These are phyloP conservation scores for Cicer chorassanicum DNA, from an alignment of 306 rosid species.

Conservation along the genomic window DNA sequence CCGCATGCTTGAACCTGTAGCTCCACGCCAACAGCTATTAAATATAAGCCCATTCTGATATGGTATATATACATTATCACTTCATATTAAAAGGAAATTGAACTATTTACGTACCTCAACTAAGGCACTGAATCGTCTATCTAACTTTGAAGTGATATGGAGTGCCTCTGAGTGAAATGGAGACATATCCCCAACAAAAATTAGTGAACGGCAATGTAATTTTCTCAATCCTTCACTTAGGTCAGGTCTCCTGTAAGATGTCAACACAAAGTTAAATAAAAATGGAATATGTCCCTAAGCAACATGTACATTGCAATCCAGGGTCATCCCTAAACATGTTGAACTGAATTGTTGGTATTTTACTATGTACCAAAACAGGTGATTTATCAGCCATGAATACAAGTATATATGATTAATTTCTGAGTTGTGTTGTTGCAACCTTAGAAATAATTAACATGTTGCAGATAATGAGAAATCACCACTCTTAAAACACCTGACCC, in stretches of 20 bases:
- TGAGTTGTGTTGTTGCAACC: constrained; percentile 20
- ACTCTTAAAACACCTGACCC: background rate
- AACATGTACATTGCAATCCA: constrained; percentile 24
- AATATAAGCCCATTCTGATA: constrained; percentile 30
- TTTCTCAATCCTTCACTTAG: constrained; percentile 73
- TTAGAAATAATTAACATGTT: constrained; percentile 28
- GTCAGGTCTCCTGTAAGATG: constrained; percentile 75
- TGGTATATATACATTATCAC: background rate
- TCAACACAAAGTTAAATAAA: constrained; percentile 20
- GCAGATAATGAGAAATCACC: constrained; percentile 13
- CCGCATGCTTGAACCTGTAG: constrained; percentile 95
- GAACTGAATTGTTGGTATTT: constrained; percentile 12
- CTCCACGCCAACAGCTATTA: constrained; percentile 29
- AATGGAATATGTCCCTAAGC: constrained; percentile 9
- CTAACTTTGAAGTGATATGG: constrained; percentile 83
- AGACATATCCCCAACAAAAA: constrained; percentile 92
- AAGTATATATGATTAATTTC: constrained; percentile 10
- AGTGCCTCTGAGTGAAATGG: constrained; percentile 83
- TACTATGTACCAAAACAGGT: constrained; percentile 1
- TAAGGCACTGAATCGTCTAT: constrained; percentile 83
- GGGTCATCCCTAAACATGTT: constrained; percentile 13
- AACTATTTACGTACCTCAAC: constrained; percentile 71
- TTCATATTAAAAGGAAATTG: background rate
- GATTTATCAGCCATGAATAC: constrained; percentile 24
- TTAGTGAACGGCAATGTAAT: constrained; percentile 83